Evolutionary conservation across 2,329 filamentous ascomycete species (phyloP).

Genomic region (Penicillium sp.): DNA sequence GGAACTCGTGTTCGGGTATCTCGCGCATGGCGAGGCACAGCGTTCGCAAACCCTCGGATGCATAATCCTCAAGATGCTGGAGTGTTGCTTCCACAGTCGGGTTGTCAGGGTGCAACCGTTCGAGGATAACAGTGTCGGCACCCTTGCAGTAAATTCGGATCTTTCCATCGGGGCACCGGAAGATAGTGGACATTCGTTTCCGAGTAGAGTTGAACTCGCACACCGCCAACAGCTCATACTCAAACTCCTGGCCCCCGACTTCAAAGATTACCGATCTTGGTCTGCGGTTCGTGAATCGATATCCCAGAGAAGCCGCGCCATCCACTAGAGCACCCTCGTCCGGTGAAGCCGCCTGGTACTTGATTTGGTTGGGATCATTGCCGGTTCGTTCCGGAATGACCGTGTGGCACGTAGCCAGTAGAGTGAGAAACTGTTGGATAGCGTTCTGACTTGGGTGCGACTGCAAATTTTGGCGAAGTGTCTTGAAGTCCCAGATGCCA

Average conservation of each 20-base stretch:
- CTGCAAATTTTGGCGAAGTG: slow-evolving; percentile 66
- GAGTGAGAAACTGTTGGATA: slow-evolving; percentile 79
- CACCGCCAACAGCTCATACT: slow-evolving; percentile 92
- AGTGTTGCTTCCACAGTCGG: slow-evolving; percentile 85
- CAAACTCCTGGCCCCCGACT: slow-evolving; percentile 66
- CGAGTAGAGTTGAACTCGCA: slow-evolving; percentile 98
- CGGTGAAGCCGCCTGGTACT: slow-evolving; percentile 95
- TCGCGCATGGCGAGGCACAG: slow-evolving; percentile 94
- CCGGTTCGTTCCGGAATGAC: slow-evolving; percentile 89
- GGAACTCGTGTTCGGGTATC: slow-evolving; percentile 81
- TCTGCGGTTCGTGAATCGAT: slow-evolving; percentile 86
- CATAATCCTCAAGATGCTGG: slow-evolving; percentile 96
- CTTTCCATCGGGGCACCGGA: slow-evolving; percentile 92
- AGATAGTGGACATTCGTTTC: slow-evolving; percentile 97
- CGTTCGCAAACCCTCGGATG: slow-evolving; percentile 90
- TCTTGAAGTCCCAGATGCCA: slow-evolving; percentile 81
- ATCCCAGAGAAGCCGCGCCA: slow-evolving; percentile 79
- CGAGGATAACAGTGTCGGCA: slow-evolving; percentile 94
- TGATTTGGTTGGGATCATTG: slow-evolving; percentile 75
- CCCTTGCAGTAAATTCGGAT: slow-evolving; percentile 93
- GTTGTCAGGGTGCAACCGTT: slow-evolving; percentile 79
- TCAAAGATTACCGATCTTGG: slow-evolving; percentile 83
- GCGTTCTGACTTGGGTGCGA: slow-evolving; percentile 57
- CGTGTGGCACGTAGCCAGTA: slow-evolving; percentile 90
- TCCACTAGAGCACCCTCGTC: slow-evolving; percentile 97